Evolutionary conservation across 1,284 basidiomycete genomes (phyloP).

Genomic region (Flammula alnicola): DNA sequence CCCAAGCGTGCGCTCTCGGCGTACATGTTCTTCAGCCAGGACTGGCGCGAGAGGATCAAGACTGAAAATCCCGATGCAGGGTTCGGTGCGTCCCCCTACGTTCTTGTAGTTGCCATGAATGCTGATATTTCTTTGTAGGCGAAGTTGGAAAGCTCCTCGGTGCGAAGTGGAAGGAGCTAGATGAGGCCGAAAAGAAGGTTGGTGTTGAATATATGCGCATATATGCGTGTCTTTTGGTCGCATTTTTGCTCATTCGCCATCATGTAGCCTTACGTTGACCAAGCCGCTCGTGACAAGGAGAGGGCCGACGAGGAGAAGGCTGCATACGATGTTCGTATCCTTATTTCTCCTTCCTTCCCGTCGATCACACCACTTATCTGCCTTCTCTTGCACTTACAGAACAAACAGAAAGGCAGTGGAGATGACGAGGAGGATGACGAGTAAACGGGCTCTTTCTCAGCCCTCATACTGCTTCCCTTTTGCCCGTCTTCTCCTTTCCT

Average conservation of each 20-base stretch:
- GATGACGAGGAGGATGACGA: slow-evolving; percentile 33
- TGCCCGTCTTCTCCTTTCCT: no score
- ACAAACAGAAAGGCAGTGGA: slow-evolving; percentile 24
- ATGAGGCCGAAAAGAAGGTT: slow-evolving; percentile 86
- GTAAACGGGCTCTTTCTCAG: no score
- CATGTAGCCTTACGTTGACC: slow-evolving; percentile 90
- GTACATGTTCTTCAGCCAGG: slow-evolving; percentile 99
- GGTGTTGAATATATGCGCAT: slow-evolving; percentile 20
- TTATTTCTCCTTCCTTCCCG: slow-evolving; percentile 7
- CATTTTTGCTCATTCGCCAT: not conserved
- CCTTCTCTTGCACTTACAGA: slow-evolving; percentile 6
- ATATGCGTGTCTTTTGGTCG: slow-evolving; percentile 5
- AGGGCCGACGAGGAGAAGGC: slow-evolving; percentile 85
- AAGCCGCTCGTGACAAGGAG: slow-evolving; percentile 86
- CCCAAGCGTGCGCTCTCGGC: slow-evolving; percentile 93
- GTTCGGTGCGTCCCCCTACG: slow-evolving; percentile 67
- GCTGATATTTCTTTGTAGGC: slow-evolving; percentile 43
- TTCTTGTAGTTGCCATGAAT: slow-evolving; percentile 3
- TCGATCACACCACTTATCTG: slow-evolving; percentile 32
- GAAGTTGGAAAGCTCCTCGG: slow-evolving; percentile 89
- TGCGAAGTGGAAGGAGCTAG: slow-evolving; percentile 89
- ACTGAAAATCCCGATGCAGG: slow-evolving; percentile 92
- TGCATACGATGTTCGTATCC: slow-evolving; percentile 66
- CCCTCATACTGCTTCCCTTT: no score
- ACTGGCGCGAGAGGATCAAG: slow-evolving; percentile 95